These are phyloP conservation scores for Carpinus viminea DNA, from an alignment of 306 rosid genomes.

Conservation along the genomic window DNA sequence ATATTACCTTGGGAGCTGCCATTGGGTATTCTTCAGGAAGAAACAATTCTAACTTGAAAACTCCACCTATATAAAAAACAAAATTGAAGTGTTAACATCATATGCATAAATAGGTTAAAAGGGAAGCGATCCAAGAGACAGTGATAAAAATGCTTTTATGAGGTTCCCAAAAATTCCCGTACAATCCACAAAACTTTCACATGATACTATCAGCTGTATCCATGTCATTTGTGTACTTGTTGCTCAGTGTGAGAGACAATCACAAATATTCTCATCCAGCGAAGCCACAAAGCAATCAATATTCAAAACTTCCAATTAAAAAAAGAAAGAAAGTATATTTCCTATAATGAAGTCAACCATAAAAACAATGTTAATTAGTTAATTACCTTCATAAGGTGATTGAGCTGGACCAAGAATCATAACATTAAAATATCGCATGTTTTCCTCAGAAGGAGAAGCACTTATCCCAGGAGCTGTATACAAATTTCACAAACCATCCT, in stretches of 20 bases:
- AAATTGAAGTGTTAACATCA: constrained; percentile 15
- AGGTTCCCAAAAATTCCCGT: not conserved
- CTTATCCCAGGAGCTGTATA: constrained; percentile 93
- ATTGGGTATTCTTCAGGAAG: constrained; percentile 98
- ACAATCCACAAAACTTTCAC: not conserved
- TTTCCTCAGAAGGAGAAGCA: constrained; percentile 96
- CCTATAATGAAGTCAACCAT: too few relatives aligned
- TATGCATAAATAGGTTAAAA: not conserved
- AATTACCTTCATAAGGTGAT: constrained; percentile 91
- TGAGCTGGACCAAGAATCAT: constrained; percentile 99
- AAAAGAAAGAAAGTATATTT: not conserved
- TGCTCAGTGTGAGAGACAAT: not conserved
- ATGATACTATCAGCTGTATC: not conserved
- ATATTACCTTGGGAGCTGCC: constrained; percentile 95
- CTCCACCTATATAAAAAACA: constrained; percentile 65
- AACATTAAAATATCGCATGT: constrained; percentile 95
- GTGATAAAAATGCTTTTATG: not conserved
- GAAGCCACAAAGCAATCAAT: not conserved
- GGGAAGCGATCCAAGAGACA: not conserved
- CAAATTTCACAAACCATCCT: constrained; percentile 28
- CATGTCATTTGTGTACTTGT: not conserved
- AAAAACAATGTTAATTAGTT: not conserved
- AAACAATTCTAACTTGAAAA: constrained; percentile 93
- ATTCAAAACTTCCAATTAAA: not conserved
- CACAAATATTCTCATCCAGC: not conserved